Conservation (phyloP, 148 eudicot genomes). For the Pharnaceum exiguum region DNA sequence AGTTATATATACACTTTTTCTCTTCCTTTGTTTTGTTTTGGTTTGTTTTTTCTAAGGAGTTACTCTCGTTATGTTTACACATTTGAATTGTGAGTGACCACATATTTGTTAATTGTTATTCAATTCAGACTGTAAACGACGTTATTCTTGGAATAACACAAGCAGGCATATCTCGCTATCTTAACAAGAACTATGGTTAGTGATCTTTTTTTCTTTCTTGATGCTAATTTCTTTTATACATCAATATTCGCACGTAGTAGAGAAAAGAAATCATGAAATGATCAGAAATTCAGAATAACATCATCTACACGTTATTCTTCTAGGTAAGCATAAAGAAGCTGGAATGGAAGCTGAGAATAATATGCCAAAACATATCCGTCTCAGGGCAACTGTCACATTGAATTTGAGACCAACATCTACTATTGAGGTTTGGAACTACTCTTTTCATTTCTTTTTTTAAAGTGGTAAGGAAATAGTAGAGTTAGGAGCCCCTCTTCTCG, state of each 20-base stretch:
- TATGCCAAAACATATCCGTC: constrained; percentile 37
- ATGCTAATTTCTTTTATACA: background rate
- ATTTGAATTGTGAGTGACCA: no score
- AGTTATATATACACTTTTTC: no score
- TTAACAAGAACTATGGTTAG: constrained; percentile 50
- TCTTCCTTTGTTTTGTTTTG: no score
- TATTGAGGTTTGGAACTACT: constrained; percentile 44
- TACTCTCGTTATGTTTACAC: no score
- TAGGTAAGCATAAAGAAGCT: constrained; percentile 8
- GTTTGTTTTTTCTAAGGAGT: no score
- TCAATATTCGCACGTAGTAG: background rate
- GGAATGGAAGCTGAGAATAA: constrained; percentile 9
- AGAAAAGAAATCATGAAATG: no score
- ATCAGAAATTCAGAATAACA: no score
- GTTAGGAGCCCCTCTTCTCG: background rate
- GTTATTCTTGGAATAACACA: constrained; percentile 64
- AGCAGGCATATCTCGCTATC: constrained; percentile 61
- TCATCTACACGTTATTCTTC: background rate
- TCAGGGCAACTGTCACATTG: constrained; percentile 44
- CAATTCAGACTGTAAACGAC: constrained; percentile 69
- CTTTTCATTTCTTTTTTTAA: no score
- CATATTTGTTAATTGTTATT: no score
- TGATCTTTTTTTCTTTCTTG: no score
- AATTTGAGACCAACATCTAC: constrained; percentile 51
- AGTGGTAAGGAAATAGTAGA: no score